Evolutionary conservation across 192 early-diverging fungal genomes (phyloP).

Genomic region (Linnemannia zychae): DNA sequence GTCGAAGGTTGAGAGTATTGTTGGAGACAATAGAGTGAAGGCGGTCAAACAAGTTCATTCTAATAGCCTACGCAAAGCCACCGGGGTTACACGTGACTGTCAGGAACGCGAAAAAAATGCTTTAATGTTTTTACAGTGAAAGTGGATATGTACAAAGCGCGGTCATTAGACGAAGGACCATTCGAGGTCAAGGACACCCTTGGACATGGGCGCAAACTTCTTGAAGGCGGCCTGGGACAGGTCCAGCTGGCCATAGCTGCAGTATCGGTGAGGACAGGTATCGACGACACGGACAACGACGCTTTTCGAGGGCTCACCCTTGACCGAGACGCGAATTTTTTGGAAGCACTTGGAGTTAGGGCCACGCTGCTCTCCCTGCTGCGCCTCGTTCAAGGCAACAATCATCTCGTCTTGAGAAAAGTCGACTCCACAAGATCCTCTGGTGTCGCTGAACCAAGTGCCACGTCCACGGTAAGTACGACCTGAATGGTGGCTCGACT

Average conservation of each 20-base stretch:
- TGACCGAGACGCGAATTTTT: constrained; percentile 21
- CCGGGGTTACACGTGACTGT: not conserved
- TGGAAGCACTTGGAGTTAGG: constrained; percentile 21
- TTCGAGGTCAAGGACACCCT: constrained; percentile 24
- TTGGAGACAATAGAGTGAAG: too few species aligned
- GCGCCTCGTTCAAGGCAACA: constrained; percentile 18
- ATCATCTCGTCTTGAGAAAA: constrained; percentile 27
- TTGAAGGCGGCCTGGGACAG: constrained; percentile 17
- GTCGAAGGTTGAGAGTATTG: not conserved
- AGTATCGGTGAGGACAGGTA: constrained; percentile 24
- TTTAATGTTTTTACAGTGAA: not conserved
- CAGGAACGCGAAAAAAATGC: not conserved
- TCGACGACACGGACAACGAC: constrained; percentile 31
- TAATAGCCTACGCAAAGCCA: not conserved
- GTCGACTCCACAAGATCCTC: not conserved
- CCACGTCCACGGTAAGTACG: constrained; percentile 15
- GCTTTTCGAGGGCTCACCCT: constrained; percentile 3
- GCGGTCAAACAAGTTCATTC: not conserved
- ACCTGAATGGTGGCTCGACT: not conserved
- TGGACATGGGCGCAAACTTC: constrained; percentile 4
- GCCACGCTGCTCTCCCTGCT: constrained; percentile 10
- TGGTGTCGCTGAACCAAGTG: constrained; percentile 34
- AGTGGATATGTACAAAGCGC: not conserved
- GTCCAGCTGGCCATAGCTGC: constrained; percentile 13
- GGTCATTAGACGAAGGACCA: constrained; percentile 11